Percentiles rank a stretch among this genome's conserved stretches.
Evolutionary conservation across 163 green algal genomes (phyloP).

Genomic region (Volvox carteri): DNA sequence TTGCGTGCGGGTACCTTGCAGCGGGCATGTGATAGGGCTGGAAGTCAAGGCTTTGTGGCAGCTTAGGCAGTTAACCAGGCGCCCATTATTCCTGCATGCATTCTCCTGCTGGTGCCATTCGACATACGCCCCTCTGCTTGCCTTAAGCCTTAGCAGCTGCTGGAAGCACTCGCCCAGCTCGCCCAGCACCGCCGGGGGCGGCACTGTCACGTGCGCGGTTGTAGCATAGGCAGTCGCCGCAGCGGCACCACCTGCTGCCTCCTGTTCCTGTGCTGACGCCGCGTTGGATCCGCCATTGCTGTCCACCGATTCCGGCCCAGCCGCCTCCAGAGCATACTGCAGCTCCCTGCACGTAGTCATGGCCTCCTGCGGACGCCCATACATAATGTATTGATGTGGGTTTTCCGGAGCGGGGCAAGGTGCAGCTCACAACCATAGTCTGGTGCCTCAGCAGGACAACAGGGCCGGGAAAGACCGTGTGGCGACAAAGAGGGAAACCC

Average conservation of each 20-base stretch:
- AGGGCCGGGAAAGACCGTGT: too few relatives aligned
- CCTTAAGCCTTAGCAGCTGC: slow-evolving; percentile 53
- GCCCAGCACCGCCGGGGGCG: slow-evolving; percentile 18
- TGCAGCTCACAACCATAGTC: too few relatives aligned
- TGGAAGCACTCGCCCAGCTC: slow-evolving; percentile 53
- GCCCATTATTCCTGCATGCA: not conserved
- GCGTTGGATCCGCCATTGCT: not conserved
- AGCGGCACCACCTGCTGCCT: not conserved
- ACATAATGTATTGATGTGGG: too few relatives aligned
- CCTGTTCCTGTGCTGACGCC: not conserved
- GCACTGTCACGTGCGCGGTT: slow-evolving; percentile 33
- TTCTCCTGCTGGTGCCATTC: not conserved
- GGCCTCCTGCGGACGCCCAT: slow-evolving; percentile 40
- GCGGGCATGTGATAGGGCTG: too few relatives aligned
- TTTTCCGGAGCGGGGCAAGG: too few relatives aligned
- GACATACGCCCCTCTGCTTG: not conserved
- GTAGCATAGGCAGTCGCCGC: slow-evolving; percentile 17
- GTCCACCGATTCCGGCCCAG: not conserved
- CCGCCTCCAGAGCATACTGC: slow-evolving; percentile 22
- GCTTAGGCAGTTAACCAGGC: too few relatives aligned
- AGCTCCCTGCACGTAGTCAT: slow-evolving; percentile 22
- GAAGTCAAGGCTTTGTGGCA: too few relatives aligned
- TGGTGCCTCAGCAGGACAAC: too few relatives aligned
- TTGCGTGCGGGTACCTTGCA: too few relatives aligned
- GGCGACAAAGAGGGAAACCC: too few relatives aligned